Conservation (phyloP, 2,329 filamentous ascomycete genomes). For the Cordyceps sp. region DNA sequence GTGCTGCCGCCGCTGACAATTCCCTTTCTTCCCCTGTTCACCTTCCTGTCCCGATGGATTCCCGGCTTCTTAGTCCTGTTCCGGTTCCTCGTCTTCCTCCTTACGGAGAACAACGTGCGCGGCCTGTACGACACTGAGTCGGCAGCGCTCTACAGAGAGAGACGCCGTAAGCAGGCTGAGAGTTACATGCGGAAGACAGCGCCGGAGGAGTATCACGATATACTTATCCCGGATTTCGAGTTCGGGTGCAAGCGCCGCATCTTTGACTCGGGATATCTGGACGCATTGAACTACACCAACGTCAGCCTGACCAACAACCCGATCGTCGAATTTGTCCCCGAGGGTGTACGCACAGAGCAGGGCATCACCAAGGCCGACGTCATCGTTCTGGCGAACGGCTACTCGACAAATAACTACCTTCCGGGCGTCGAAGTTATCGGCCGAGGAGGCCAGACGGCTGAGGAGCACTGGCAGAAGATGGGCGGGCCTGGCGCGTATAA, state of each 20-base stretch:
- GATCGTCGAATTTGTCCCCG: constrained; percentile 27
- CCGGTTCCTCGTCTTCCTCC: constrained; percentile 22
- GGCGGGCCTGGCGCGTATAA: constrained; percentile 48
- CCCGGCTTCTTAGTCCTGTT: constrained; percentile 26
- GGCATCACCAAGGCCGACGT: constrained; percentile 34
- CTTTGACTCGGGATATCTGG: constrained; percentile 38
- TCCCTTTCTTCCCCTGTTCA: constrained; percentile 4
- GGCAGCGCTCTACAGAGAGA: constrained; percentile 16
- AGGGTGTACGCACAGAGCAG: constrained; percentile 18
- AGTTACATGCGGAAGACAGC: constrained; percentile 24
- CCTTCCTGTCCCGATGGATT: constrained; percentile 26
- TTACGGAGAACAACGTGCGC: constrained; percentile 14
- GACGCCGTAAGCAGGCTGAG: constrained; percentile 21
- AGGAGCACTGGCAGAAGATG: constrained; percentile 37
- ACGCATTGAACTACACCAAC: constrained; percentile 31
- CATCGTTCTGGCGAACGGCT: constrained; percentile 46
- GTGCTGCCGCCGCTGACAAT: constrained; percentile 16
- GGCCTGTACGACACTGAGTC: constrained; percentile 23
- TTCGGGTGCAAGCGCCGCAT: constrained; percentile 49
- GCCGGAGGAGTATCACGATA: constrained; percentile 42
- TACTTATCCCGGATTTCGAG: constrained; percentile 44
- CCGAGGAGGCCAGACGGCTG: constrained; percentile 29
- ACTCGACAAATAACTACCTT: constrained; percentile 36
- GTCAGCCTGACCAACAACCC: constrained; percentile 27
- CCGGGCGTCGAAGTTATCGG: constrained; percentile 36